Conservation (phyloP, 176 grass and related monocot genomes). For the Eleusine indica region DNA sequence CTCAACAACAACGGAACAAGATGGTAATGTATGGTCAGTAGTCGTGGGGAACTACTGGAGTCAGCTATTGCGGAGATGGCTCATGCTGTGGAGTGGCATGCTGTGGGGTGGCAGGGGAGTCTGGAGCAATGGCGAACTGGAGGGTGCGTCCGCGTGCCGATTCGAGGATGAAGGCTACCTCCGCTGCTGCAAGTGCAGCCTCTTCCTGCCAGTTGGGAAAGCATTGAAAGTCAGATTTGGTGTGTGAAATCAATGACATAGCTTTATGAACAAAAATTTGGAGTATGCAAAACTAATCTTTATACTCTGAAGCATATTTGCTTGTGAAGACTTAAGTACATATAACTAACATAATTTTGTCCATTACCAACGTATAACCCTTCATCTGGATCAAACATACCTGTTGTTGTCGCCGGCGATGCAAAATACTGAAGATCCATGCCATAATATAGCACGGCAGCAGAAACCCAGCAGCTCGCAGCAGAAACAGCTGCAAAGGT, state of each 20-base stretch:
- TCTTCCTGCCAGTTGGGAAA: conserved; percentile 60
- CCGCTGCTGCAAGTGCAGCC: conserved; percentile 68
- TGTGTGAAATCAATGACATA: neutral
- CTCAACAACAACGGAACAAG: conserved; percentile 12
- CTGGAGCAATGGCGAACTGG: conserved; percentile 81
- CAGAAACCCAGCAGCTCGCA: conserved; percentile 87
- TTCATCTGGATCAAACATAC: neutral
- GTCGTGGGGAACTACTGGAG: conserved; percentile 28
- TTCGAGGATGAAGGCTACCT: conserved; percentile 92
- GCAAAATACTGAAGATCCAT: conserved; percentile 85
- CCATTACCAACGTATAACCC: neutral
- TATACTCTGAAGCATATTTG: neutral
- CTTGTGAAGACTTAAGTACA: conserved; percentile 25
- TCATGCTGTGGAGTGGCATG: conserved; percentile 83
- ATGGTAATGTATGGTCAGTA: neutral
- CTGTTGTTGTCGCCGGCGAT: conserved; percentile 32
- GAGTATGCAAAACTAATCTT: neutral
- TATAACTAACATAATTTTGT: neutral
- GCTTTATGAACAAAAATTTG: neutral
- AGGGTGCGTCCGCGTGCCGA: conserved; percentile 51
- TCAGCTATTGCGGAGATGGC: conserved; percentile 42
- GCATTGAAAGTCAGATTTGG: neutral
- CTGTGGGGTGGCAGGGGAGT: conserved; percentile 86
- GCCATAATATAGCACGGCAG: conserved; percentile 93
- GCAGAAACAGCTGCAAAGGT: conserved; percentile 74